phyloP scores from a whole-genome alignment of 495 filamentous ascomycete species.

The Penicillium simplicissimum region DNA sequence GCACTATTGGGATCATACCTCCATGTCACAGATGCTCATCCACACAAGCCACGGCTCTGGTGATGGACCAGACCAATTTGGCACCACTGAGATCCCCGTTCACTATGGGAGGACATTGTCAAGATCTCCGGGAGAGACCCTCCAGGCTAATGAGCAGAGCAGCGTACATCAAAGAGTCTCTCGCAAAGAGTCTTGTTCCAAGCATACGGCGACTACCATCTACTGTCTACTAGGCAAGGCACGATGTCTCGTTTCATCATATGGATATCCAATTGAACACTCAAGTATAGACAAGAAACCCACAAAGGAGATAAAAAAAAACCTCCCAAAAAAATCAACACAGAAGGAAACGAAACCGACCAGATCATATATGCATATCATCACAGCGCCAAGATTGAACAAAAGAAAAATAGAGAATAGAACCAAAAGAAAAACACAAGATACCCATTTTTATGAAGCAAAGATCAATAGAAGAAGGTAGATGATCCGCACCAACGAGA shows the following conservation, averaged over 20 bases:
- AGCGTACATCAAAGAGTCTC: too few relatives aligned
- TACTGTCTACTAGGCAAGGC: background rate
- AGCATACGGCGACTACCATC: too few relatives aligned
- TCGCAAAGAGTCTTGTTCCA: too few relatives aligned
- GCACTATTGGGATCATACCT: too few relatives aligned
- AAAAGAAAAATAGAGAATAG: constrained; percentile 14
- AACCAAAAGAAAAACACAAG: constrained; percentile 5
- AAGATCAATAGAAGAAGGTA: constrained; percentile 9
- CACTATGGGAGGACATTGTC: too few relatives aligned
- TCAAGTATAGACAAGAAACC: constrained; percentile 7
- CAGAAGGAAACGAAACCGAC: constrained; percentile 12
- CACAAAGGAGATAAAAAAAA: constrained; percentile 22
- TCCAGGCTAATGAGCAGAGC: too few relatives aligned
- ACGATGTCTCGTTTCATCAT: background rate
- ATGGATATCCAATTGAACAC: background rate
- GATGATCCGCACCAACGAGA: constrained; percentile 20
- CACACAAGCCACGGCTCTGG: too few relatives aligned
- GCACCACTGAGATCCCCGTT: too few relatives aligned
- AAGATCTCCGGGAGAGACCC: too few relatives aligned
- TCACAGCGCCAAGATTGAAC: constrained; percentile 20
- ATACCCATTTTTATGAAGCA: constrained; percentile 23
- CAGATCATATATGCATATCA: constrained; percentile 24
- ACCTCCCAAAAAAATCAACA: background rate
- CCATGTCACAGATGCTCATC: too few relatives aligned
- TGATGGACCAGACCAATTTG: too few relatives aligned